Percentiles rank a stretch among this genome's conserved stretches.
Conservation (phyloP, 768 basidiomycete species). For the Pulveroboletus sp. region DNA sequence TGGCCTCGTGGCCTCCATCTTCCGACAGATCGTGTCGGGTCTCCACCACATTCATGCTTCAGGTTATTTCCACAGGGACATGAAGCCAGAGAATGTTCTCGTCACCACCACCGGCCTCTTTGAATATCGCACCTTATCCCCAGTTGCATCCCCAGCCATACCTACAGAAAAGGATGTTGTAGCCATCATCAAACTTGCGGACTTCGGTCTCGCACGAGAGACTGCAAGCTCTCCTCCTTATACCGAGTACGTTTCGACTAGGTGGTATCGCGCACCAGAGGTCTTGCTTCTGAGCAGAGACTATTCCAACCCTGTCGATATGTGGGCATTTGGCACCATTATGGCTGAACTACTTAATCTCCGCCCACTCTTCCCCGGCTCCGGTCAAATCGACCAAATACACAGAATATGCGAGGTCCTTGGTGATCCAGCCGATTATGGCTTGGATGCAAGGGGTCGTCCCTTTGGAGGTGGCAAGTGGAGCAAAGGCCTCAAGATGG, state of each 20-base stretch:
- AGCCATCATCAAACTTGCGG: constrained; percentile 95
- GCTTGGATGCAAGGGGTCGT: constrained; percentile 63
- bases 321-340: constrained; percentile 99
- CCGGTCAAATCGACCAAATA: constrained; percentile 90
- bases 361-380: constrained; percentile 92
- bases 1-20: constrained; percentile 92
- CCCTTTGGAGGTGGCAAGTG: constrained; percentile 84
- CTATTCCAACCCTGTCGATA: constrained; percentile 96
- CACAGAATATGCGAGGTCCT: constrained; percentile 86
- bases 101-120: constrained; percentile 96
- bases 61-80: constrained; percentile 98
- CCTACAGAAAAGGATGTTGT: constrained; percentile 89
- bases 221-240: constrained; percentile 87
- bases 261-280: constrained; percentile 99
- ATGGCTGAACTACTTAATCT: constrained; percentile 96
- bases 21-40: constrained; percentile 85
- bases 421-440: constrained; percentile 88
- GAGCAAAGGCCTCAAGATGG: constrained; percentile 82
- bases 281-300: constrained; percentile 87
- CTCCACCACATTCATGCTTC: constrained; percentile 87
- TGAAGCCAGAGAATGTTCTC: constrained; percentile 99
- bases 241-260: constrained; percentile 98
- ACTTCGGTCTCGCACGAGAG: constrained; percentile 95
- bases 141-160: constrained; percentile 55
- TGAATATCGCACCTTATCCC: constrained; percentile 83